Conservation (phyloP, 169 alveolate species). For the Eimeria zaria region DNA sequence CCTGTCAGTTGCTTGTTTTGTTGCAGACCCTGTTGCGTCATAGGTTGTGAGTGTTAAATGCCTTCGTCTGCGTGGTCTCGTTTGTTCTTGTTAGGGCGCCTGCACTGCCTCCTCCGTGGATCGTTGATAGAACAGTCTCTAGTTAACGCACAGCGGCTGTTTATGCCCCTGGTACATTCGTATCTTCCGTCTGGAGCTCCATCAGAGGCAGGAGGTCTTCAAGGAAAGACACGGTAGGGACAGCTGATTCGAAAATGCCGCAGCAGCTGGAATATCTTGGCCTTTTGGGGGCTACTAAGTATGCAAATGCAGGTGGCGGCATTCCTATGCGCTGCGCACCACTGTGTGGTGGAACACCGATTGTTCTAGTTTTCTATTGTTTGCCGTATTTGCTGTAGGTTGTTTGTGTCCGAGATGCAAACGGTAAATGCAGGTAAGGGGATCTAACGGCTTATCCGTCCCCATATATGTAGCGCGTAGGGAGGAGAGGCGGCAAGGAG, state of each 20-base stretch:
- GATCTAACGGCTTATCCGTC: not conserved
- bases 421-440: slow-evolving; percentile 78
- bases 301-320: not conserved
- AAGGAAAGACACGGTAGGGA: slow-evolving; percentile 7
- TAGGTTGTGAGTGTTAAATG: not conserved
- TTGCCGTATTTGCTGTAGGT: slow-evolving; percentile 7
- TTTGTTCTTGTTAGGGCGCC: slow-evolving; percentile 70
- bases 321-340: not conserved
- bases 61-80: not conserved
- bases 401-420: slow-evolving; percentile 78
- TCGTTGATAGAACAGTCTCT: slow-evolving; percentile 71
- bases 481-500: not conserved
- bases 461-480: not conserved
- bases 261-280: not conserved
- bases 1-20: not conserved
- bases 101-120: slow-evolving; percentile 85
- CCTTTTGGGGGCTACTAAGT: not conserved
- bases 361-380: not conserved
- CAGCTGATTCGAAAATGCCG: not conserved
- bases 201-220: slow-evolving; percentile 32
- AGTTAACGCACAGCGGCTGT: slow-evolving; percentile 61
- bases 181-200: slow-evolving; percentile 67
- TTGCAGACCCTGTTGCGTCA: not conserved
- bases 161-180: slow-evolving; percentile 82
- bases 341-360: not conserved